A percentile compares a stretch with the other conserved stretches of the same genome.
phyloP scores from a whole-genome alignment of 306 rosid genomes.

The Fragaria iinumae region DNA sequence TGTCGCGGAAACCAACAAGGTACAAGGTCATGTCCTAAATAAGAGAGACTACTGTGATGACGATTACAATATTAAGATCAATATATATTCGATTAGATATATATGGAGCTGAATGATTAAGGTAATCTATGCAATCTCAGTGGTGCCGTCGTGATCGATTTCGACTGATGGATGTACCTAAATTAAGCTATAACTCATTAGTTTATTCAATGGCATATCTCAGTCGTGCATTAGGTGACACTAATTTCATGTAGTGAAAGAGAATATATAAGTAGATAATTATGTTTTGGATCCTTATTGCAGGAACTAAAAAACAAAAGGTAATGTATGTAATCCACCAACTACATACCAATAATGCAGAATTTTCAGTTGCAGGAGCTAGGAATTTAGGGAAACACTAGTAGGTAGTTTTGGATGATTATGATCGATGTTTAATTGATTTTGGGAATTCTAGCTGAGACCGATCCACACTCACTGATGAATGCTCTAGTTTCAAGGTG shows the following conservation, averaged over 20 bases:
- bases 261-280: neutral
- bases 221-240: neutral
- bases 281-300: neutral
- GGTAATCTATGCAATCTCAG: constrained; percentile 5
- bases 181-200: neutral
- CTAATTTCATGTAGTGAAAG: neutral
- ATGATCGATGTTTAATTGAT: neutral
- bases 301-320: neutral
- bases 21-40: neutral
- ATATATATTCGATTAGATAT: no score
- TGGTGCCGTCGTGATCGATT: constrained; percentile 14
- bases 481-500: constrained; percentile 3
- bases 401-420: neutral
- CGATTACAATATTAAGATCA: neutral
- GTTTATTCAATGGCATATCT: neutral
- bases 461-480: neutral
- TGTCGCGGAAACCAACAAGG: neutral
- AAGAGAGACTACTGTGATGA: neutral
- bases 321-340: neutral
- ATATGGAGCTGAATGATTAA: neutral
- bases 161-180: constrained; percentile 2
- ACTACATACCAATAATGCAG: neutral
- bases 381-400: neutral
- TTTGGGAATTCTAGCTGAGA: neutral
- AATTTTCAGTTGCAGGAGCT: neutral